Evolutionary conservation across 495 filamentous ascomycete genomes (phyloP), one percentile per base, ranked within the genome.

Genomic region (Daldinia childiae): DNA sequence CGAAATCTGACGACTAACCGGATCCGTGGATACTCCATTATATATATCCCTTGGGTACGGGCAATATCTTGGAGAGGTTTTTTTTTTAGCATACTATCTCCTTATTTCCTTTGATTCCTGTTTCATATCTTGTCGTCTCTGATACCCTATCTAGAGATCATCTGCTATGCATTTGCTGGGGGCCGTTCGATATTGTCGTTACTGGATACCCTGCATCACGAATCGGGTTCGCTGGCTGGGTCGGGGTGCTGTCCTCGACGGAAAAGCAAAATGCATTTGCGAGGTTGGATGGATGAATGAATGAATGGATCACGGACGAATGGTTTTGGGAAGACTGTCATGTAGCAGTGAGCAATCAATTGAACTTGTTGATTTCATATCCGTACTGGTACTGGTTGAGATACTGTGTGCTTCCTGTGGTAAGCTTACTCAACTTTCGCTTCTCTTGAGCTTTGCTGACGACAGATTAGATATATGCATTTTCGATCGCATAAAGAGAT

Each of bases 121-220:
- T 62, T 58, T 29, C 45, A 58, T 64, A 48, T 59, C 59, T 45
- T 41, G 19, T 51, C 66, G 26, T 72, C 66, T 71, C 48, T 67
- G 68, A 77, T 77, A 77, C 75, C 75, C 73, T 38, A 64, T 69
- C 61, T 77, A 74, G 75, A 77, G 70, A 68, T 74, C 68, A 58
- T 71, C 66, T 71, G 54, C 55, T 72, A 48, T 55, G 32, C 55
- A 24, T 56, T 38, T 36, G 43, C 19, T 48, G 19, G 38, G 38
- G 41, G 15, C 58, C 14, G 0, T 50, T 54, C 34, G 27, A 64
- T 62, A 48, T 41, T 58, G 45, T 50, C 60, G 54, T 27, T 58
- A 55, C 41, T 50, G 64, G 38, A 30, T 62, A 38, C 62, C 69
- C 51, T 64, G 59, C 64, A 58, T 71, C 26, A 58, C 70, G 58